Evolutionary conservation across 768 basidiomycete genomes (phyloP).

Genomic region (Psilocybe subaeruginosa): DNA sequence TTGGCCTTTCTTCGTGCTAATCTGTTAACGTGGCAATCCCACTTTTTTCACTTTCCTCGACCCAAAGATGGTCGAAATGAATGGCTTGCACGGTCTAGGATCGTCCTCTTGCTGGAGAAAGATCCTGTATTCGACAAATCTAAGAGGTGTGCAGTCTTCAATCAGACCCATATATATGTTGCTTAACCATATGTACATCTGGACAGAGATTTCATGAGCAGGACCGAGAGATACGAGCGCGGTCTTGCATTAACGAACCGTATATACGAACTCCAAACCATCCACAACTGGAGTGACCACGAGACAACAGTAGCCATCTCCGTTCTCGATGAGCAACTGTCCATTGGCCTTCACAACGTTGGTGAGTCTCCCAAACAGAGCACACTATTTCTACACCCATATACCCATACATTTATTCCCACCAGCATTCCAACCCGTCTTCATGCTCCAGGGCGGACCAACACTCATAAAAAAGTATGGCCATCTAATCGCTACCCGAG

Average conservation of each 20-base stretch:
- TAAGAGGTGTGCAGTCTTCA: conserved; percentile 37
- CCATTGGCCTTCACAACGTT: conserved; percentile 42
- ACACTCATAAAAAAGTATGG: conserved; percentile 56
- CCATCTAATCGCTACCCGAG: conserved; percentile 50
- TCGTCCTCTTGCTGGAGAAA: conserved; percentile 48
- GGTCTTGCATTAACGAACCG: conserved; percentile 58
- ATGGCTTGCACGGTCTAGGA: conserved; percentile 50
- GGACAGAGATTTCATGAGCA: conserved; percentile 56
- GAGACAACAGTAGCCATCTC: conserved; percentile 50
- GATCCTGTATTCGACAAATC: conserved; percentile 68
- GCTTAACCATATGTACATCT: background rate
- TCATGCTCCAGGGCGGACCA: conserved; percentile 61
- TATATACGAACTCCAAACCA: conserved; percentile 59
- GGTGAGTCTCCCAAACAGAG: conserved; percentile 31
- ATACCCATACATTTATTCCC: conserved; percentile 3
- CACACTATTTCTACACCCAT: background rate
- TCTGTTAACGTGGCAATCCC: background rate
- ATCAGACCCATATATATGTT: no score
- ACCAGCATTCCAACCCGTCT: conserved; percentile 69
- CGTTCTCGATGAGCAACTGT: conserved; percentile 54
- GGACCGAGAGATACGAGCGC: conserved; percentile 59
- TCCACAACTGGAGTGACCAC: conserved; percentile 53
- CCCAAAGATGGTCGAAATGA: conserved; percentile 48
- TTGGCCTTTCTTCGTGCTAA: background rate
- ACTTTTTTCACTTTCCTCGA: background rate